These are phyloP conservation scores for Hymenoscyphus repandus DNA, from an alignment of 2,329 filamentous ascomycete genomes.

Conservation along the genomic window DNA sequence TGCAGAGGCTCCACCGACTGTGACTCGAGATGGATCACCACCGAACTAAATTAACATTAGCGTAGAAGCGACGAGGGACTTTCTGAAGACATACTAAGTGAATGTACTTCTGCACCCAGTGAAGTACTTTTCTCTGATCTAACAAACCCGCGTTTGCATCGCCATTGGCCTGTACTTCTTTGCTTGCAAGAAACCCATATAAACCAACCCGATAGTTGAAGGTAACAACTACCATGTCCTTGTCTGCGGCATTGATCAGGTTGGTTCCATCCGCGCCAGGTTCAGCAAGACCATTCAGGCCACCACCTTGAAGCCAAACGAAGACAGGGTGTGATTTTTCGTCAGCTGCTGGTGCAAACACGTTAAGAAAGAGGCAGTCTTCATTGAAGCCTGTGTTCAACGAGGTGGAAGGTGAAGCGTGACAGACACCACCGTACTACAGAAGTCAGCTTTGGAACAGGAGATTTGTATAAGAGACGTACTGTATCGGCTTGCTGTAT, in stretches of 20 bases:
- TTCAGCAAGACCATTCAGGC: slow-evolving; percentile 47
- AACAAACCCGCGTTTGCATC: slow-evolving; percentile 64
- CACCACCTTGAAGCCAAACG: slow-evolving; percentile 54
- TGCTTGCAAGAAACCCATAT: slow-evolving; percentile 64
- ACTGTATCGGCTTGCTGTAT: slow-evolving; percentile 26
- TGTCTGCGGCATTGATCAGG: slow-evolving; percentile 52
- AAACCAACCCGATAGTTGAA: slow-evolving; percentile 74
- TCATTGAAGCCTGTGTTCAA: slow-evolving; percentile 41
- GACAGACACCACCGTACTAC: slow-evolving; percentile 25
- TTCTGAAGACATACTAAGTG: slow-evolving; percentile 31
- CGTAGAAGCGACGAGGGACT: background rate
- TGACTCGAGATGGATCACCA: slow-evolving; percentile 62
- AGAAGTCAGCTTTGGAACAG: slow-evolving; percentile 2
- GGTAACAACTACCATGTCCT: slow-evolving; percentile 62
- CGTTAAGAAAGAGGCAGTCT: slow-evolving; percentile 66
- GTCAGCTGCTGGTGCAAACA: slow-evolving; percentile 53
- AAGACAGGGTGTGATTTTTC: slow-evolving; percentile 52
- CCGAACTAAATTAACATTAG: slow-evolving; percentile 49
- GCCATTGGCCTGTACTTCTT: slow-evolving; percentile 44
- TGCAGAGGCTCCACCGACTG: slow-evolving; percentile 63
- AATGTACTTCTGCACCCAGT: slow-evolving; percentile 67
- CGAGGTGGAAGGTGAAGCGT: slow-evolving; percentile 21
- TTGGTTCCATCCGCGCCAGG: slow-evolving; percentile 54
- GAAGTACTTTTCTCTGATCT: slow-evolving; percentile 63
- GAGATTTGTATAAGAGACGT: slow-evolving; percentile 1